phyloP scores from a whole-genome alignment of 371 early-diverging fungal species.

The Smittium culicis region DNA sequence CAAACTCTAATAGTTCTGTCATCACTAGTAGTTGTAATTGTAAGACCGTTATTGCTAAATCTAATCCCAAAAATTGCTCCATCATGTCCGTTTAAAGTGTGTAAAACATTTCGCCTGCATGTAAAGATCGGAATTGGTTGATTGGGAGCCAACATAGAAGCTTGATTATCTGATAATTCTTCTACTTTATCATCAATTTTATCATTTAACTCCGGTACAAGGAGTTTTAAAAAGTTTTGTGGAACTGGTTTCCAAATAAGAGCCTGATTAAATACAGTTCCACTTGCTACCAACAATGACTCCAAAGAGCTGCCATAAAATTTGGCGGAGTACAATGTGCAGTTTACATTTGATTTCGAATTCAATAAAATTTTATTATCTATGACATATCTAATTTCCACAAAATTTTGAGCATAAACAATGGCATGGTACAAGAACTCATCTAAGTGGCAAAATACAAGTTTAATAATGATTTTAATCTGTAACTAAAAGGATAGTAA shows the following conservation, averaged over 20 bases:
- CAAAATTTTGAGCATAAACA: conserved; percentile 61
- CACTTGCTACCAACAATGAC: conserved; percentile 47
- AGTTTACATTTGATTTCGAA: conserved; percentile 40
- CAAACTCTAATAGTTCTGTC: conserved; percentile 74
- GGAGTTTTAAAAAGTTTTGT: not conserved
- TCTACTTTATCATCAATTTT: not conserved
- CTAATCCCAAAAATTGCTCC: conserved; percentile 71
- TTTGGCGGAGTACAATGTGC: conserved; percentile 56
- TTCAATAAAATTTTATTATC: conserved; percentile 20
- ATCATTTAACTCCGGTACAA: not conserved
- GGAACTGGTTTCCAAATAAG: conserved; percentile 44
- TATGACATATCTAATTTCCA: conserved; percentile 37
- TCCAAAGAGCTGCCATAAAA: conserved; percentile 40
- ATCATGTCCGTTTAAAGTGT: conserved; percentile 20
- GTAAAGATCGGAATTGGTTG: not conserved
- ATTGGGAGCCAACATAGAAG: not conserved
- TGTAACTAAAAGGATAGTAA: not conserved
- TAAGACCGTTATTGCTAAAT: conserved; percentile 44
- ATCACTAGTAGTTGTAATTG: conserved; percentile 60
- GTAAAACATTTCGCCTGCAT: conserved; percentile 6
- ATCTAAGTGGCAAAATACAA: not conserved
- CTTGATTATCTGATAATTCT: conserved; percentile 11
- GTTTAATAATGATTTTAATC: not conserved
- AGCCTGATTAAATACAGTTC: conserved; percentile 72
- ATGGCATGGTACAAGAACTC: conserved; percentile 21